Evolutionary conservation across 108 stramenopile species (phyloP).

Genomic region (Cyclotella choctawhatcheeana): DNA sequence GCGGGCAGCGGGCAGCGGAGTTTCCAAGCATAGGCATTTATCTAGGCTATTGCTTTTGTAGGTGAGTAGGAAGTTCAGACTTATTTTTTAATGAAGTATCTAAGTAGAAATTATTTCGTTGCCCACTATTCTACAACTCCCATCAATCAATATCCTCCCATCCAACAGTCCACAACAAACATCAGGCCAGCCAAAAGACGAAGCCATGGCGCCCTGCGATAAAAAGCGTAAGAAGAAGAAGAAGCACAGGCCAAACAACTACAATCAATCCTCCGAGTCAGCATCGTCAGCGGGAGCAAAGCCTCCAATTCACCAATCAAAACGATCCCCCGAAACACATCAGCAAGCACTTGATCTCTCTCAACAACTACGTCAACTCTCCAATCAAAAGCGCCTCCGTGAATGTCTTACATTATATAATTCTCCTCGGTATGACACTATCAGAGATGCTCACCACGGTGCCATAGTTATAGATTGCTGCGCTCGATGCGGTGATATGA

Average conservation of each 20-base stretch:
- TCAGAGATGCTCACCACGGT: conserved; percentile 82
- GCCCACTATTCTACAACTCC: too few species aligned
- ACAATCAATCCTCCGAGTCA: too few species aligned
- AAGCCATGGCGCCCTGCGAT: neutral
- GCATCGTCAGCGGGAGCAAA: neutral
- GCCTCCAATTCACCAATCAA: neutral
- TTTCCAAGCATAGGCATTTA: too few species aligned
- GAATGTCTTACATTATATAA: conserved; percentile 70
- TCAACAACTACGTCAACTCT: conserved; percentile 61
- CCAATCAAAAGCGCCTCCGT: conserved; percentile 68
- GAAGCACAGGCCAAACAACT: neutral
- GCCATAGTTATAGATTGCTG: conserved; percentile 85
- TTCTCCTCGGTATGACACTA: conserved; percentile 44
- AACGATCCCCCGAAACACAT: conserved; percentile 5
- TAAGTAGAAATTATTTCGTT: too few species aligned
- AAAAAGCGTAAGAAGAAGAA: neutral
- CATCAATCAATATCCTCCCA: too few species aligned
- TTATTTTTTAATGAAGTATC: too few species aligned
- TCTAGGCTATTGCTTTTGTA: too few species aligned
- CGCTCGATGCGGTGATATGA: conserved; percentile 75
- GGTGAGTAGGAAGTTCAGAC: too few species aligned
- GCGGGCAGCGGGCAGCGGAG: too few species aligned
- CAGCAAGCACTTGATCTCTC: conserved; percentile 73
- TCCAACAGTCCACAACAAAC: neutral
- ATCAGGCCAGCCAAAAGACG: too few species aligned